A percentile compares a stretch with the other conserved stretches of the same genome.
These are phyloP conservation scores for Xylariaceae sp. DNA, from an alignment of 2,329 filamentous ascomycete genomes.

Conservation along the genomic window DNA sequence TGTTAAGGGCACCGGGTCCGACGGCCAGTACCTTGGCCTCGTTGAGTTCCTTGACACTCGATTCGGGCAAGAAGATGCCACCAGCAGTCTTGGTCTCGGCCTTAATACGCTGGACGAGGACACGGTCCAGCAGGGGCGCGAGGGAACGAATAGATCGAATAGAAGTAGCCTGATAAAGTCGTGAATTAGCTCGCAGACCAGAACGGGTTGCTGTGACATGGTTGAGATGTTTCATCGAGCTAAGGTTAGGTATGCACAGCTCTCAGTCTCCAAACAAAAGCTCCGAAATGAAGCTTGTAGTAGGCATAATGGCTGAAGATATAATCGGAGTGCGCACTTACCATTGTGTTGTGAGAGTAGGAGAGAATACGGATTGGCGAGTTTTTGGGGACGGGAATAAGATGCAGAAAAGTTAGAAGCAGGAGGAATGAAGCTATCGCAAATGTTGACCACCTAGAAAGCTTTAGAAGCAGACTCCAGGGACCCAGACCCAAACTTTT, in stretches of 20 bases:
- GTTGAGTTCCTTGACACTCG: slow-evolving; percentile 95
- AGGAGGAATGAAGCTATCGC: slow-evolving; percentile 24
- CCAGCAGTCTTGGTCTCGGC: slow-evolving; percentile 93
- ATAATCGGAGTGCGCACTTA: slow-evolving; percentile 14
- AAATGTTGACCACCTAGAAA: slow-evolving; percentile 23
- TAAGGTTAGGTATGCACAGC: too few species aligned
- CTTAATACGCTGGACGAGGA: slow-evolving; percentile 97
- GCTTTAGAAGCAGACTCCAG: slow-evolving; percentile 24
- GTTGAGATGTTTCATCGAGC: too few species aligned
- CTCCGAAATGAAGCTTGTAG: too few species aligned
- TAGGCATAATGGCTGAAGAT: too few species aligned
- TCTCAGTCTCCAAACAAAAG: too few species aligned
- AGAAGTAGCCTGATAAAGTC: slow-evolving; percentile 53
- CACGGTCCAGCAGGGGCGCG: slow-evolving; percentile 92
- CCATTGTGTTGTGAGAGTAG: slow-evolving; percentile 19
- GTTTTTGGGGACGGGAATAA: not conserved
- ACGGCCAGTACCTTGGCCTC: slow-evolving; percentile 96
- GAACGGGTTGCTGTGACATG: too few species aligned
- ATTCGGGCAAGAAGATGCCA: slow-evolving; percentile 97
- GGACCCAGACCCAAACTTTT: slow-evolving; percentile 19
- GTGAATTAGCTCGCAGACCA: not conserved
- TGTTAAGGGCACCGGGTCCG: slow-evolving; percentile 82
- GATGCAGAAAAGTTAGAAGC: too few species aligned
- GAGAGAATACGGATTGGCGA: not conserved
- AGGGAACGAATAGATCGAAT: slow-evolving; percentile 95